Evolutionary conservation across 768 basidiomycete species (phyloP).

Genomic region (Termitomyces sp.): DNA sequence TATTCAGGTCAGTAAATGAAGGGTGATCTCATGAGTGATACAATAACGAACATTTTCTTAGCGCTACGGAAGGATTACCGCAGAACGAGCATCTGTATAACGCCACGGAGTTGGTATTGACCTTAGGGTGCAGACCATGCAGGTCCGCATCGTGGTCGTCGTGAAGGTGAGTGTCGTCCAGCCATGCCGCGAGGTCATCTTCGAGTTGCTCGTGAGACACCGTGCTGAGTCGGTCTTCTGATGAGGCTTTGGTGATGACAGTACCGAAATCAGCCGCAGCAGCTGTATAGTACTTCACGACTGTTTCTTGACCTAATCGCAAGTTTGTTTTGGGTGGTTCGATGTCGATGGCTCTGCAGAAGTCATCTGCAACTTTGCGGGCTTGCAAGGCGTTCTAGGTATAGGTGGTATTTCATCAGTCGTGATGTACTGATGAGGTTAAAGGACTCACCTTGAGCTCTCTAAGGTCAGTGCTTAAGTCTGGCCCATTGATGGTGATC

Average conservation of each 20-base stretch:
- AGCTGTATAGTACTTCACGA: conserved; percentile 43
- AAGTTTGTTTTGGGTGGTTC: conserved; percentile 50
- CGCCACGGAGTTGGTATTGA: conserved; percentile 46
- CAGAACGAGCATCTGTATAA: conserved; percentile 67
- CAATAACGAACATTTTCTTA: conserved; percentile 45
- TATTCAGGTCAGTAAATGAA: neutral
- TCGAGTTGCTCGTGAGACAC: conserved; percentile 39
- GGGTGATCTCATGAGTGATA: neutral
- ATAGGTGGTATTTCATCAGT: neutral
- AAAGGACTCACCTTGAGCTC: conserved; percentile 49
- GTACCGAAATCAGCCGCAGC: conserved; percentile 48
- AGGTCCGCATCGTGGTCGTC: conserved; percentile 30
- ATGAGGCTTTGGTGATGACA: conserved; percentile 36
- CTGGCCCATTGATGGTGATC: conserved; percentile 49
- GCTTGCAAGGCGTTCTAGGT: conserved; percentile 34
- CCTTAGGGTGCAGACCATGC: conserved; percentile 39
- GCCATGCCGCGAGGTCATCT: conserved; percentile 44
- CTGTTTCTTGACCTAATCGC: conserved; percentile 50
- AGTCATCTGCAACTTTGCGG: conserved; percentile 53
- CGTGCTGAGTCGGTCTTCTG: conserved; percentile 26
- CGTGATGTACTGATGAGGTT: neutral
- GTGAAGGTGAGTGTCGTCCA: conserved; percentile 21
- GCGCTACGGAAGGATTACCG: conserved; percentile 56
- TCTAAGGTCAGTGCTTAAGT: conserved; percentile 45
- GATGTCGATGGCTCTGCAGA: conserved; percentile 44